Conservation (phyloP, 73 alveolate species). For the Paraurostyla sp. region DNA sequence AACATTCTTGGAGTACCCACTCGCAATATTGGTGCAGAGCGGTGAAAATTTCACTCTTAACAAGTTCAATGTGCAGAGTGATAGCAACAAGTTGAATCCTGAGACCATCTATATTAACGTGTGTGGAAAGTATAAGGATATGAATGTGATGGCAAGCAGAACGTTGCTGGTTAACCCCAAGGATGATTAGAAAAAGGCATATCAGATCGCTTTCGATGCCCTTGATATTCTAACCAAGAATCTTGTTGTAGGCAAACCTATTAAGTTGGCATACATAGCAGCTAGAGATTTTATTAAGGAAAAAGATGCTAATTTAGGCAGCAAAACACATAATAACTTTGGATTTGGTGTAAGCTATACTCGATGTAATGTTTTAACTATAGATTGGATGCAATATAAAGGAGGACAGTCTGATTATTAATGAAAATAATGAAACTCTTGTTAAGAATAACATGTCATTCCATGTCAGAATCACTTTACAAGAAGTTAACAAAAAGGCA, state of each 20-base stretch:
- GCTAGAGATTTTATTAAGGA: slow-evolving; percentile 42
- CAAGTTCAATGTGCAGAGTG: slow-evolving; percentile 77
- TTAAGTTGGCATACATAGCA: slow-evolving; percentile 63
- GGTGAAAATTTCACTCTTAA: slow-evolving; percentile 87
- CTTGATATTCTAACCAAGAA: slow-evolving; percentile 68
- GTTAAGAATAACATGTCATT: slow-evolving; percentile 74
- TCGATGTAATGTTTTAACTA: not conserved
- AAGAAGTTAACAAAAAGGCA: slow-evolving; percentile 63
- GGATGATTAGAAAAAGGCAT: slow-evolving; percentile 85
- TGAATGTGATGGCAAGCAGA: slow-evolving; percentile 90
- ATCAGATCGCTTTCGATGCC: slow-evolving; percentile 81
- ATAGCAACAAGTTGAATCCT: slow-evolving; percentile 78
- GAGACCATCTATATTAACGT: slow-evolving; percentile 88
- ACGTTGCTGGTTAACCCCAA: slow-evolving; percentile 94
- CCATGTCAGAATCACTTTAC: slow-evolving; percentile 68
- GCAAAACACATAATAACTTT: slow-evolving; percentile 24
- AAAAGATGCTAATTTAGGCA: slow-evolving; percentile 56
- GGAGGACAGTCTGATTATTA: slow-evolving; percentile 73
- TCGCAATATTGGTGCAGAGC: slow-evolving; percentile 84
- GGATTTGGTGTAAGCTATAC: slow-evolving; percentile 62
- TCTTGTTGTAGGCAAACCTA: slow-evolving; percentile 72
- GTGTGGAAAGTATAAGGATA: slow-evolving; percentile 91
- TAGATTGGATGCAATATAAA: slow-evolving; percentile 64
- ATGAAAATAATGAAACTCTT: slow-evolving; percentile 69
- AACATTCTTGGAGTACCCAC: slow-evolving; percentile 67